Evolutionary conservation across 1,284 basidiomycete genomes (phyloP).

Genomic region (Gymnopus androsaceus): DNA sequence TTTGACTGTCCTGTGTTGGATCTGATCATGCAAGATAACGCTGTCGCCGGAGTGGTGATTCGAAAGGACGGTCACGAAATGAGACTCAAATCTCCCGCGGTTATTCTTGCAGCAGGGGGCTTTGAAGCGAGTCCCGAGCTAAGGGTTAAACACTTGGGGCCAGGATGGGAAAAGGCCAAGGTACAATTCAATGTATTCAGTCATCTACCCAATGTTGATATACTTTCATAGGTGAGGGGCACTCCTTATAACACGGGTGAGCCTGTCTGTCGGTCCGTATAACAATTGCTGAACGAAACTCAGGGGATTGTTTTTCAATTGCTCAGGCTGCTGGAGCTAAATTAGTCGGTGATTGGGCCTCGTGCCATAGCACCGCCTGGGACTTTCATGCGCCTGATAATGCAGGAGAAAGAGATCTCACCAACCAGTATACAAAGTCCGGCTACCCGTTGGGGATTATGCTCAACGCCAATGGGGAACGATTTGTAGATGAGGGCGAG

Average conservation of each 20-base stretch:
- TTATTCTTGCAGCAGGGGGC: slow-evolving; percentile 66
- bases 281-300: slow-evolving; percentile 12
- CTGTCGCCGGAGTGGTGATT: slow-evolving; percentile 48
- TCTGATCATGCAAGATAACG: slow-evolving; percentile 40
- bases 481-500: slow-evolving; percentile 71
- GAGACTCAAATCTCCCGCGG: slow-evolving; percentile 40
- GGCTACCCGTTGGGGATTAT: slow-evolving; percentile 72
- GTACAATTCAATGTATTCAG: slow-evolving; percentile 35
- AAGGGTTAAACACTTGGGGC: slow-evolving; percentile 54
- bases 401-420: slow-evolving; percentile 54
- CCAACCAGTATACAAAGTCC: slow-evolving; percentile 72
- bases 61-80: slow-evolving; percentile 37
- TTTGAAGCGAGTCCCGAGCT: slow-evolving; percentile 59
- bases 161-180: slow-evolving; percentile 56
- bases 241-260: slow-evolving; percentile 59
- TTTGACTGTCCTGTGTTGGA: slow-evolving; percentile 52
- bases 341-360: slow-evolving; percentile 57
- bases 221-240: slow-evolving; percentile 53
- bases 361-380: slow-evolving; percentile 73
- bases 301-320: slow-evolving; percentile 62
- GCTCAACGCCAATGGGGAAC: slow-evolving; percentile 55
- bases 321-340: slow-evolving; percentile 56
- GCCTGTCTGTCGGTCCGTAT: background rate
- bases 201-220: slow-evolving; percentile 5
- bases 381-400: slow-evolving; percentile 59